Base-by-base conservation (phyloP, 495 filamentous ascomycete genomes). In the Terfezia claveryi region DNA sequence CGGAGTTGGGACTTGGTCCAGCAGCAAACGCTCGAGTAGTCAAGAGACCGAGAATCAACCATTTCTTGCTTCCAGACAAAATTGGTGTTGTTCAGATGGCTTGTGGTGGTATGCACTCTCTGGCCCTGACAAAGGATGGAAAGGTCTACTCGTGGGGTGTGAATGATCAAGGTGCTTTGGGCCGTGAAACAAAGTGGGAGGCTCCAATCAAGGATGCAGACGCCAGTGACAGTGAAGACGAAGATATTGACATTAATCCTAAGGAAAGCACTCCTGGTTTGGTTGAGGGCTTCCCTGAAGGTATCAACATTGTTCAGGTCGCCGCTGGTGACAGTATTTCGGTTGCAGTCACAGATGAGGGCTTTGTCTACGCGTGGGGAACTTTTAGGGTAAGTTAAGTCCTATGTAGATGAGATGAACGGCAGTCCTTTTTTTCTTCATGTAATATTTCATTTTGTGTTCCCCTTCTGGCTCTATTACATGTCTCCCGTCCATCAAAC, bases 101-200 rank as follows among this genome's bases (percentile, higher is more conserved):
- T 41, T 70, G 74, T 49, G 82, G 81, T 23, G 80, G 79, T 36
- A 81, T 83, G 77, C 81, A 85, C 57, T 70, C 69, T 49, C 68
- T 76, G 54, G 80, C 77, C 9, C 70, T 85, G 2, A 83, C 81
- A 11, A 64, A 72, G 8, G 76, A 83, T 58, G 80, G 80, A 62
- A 71, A 72, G 58, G 75, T 85, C 51, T 68, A 79, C 37, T 81
- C 80, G 2, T 85, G 81, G 81, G 81, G 81, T 56, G 79, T 82
- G 55, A 85, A 84, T 58, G 77, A 82, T 58, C 71, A 81, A 55
- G 74, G 75, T 50, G 80, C 80, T 27, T 71, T 85, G 14, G 81
- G 81, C 10, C 73, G 81, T 38, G 71, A 76, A 56, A 81, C 80
- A 9, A 63, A 68, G 38, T 72, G 72, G 66, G 72, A 72, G 12